Conservation (phyloP, 1,284 basidiomycete genomes). For the Cryptococcus sp. region DNA sequence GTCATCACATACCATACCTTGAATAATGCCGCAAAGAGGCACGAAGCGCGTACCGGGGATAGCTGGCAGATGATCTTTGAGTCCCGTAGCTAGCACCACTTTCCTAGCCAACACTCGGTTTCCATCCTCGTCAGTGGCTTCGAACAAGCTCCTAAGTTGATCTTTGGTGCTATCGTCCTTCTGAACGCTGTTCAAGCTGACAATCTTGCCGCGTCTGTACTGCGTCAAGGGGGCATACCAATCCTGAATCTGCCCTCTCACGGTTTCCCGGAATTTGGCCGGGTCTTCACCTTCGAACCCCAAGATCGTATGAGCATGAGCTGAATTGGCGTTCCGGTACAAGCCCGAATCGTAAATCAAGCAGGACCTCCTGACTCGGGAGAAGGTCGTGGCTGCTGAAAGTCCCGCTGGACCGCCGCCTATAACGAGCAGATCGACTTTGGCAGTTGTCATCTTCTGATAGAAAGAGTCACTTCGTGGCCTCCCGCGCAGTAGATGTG, state of each 20-base stretch:
- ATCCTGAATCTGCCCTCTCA: conserved; percentile 14
- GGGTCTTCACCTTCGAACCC: conserved; percentile 24
- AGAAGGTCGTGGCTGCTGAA: conserved; percentile 24
- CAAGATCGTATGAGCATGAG: conserved; percentile 25
- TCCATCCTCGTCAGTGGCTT: conserved; percentile 22
- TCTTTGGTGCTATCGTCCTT: conserved; percentile 2
- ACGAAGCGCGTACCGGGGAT: conserved; percentile 32
- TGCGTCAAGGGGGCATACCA: conserved; percentile 14
- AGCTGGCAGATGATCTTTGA: conserved; percentile 30
- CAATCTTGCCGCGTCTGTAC: conserved; percentile 20
- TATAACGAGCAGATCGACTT: conserved; percentile 31
- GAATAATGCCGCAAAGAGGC: not conserved
- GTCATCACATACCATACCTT: not conserved
- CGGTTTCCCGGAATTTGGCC: conserved; percentile 11
- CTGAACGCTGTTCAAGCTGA: conserved; percentile 5
- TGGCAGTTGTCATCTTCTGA: not conserved
- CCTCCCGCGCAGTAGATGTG: no score
- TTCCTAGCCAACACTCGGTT: conserved; percentile 21
- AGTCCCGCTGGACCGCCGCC: conserved; percentile 42
- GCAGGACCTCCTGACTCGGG: conserved; percentile 27
- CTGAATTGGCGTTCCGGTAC: conserved; percentile 28
- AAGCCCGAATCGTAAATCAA: conserved; percentile 31
- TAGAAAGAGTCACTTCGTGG: no score
- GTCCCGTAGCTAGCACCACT: conserved; percentile 37
- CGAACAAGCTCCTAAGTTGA: conserved; percentile 12